Evolutionary conservation across 2,329 filamentous ascomycete species (phyloP).

Genomic region (Domatiomyces catenatus): DNA sequence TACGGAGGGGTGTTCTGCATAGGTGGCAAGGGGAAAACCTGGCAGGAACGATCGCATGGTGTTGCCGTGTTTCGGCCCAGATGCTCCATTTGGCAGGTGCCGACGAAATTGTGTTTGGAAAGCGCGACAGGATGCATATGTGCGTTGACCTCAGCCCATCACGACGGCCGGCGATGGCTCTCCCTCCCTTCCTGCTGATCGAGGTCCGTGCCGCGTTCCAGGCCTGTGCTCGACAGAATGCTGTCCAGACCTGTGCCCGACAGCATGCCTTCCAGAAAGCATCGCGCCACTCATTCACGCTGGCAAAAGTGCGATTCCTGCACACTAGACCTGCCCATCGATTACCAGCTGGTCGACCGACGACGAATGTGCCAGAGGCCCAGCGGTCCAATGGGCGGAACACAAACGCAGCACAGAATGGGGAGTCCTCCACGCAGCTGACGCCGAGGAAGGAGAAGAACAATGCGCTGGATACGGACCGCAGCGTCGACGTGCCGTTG

Average conservation of each 20-base stretch:
- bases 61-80: not conserved
- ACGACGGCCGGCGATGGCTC: not conserved
- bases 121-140: not conserved
- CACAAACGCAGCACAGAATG: not conserved
- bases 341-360: not conserved
- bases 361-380: not conserved
- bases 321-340: not conserved
- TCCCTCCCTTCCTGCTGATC: conserved; percentile 9
- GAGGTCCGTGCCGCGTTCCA: conserved; percentile 13
- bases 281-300: not conserved
- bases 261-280: conserved; percentile 4
- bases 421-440: conserved; percentile 6
- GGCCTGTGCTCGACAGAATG: conserved; percentile 10
- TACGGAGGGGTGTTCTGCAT: not conserved
- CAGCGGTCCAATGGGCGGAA: not conserved
- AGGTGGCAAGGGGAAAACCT: not conserved
- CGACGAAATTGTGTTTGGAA: not conserved
- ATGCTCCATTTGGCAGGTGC: not conserved
- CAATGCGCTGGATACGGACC: conserved; percentile 8
- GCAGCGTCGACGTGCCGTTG: conserved; percentile 12
- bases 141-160: not conserved
- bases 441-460: conserved; percentile 5
- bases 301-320: not conserved
- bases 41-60: not conserved
- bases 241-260: conserved; percentile 3